These are phyloP conservation scores for Apocynum venetum DNA, from an alignment of 257 asterid genomes.

Conservation along the genomic window DNA sequence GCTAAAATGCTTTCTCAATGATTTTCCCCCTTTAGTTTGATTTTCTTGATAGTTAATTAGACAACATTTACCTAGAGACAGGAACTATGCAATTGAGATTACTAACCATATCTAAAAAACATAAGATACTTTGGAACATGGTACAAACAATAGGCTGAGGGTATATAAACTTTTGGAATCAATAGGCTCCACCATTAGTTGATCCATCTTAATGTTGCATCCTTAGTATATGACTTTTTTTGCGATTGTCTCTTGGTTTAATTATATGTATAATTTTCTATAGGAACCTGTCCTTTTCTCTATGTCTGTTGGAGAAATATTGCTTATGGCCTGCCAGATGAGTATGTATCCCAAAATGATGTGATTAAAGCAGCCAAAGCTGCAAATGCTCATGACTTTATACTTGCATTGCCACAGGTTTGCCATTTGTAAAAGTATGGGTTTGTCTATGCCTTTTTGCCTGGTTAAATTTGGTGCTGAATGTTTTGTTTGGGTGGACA, in stretches of 20 bases:
- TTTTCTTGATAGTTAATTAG: not conserved
- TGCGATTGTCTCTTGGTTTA: constrained; percentile 11
- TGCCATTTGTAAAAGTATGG: constrained; percentile 19
- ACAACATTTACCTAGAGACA: not conserved
- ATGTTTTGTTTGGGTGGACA: constrained; percentile 21
- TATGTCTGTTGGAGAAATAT: constrained; percentile 91
- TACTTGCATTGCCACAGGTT: constrained; percentile 90
- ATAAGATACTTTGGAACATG: not conserved
- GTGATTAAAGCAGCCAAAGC: constrained; percentile 96
- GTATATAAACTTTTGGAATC: not conserved
- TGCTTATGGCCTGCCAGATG: constrained; percentile 96
- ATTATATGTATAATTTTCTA: constrained; percentile 23
- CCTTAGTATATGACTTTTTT: not conserved
- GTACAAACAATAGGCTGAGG: not conserved
- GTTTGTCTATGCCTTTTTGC: constrained; percentile 11
- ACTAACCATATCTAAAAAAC: not conserved
- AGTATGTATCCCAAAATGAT: constrained; percentile 77
- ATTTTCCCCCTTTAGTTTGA: not conserved
- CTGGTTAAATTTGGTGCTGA: constrained; percentile 16
- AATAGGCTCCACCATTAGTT: not conserved
- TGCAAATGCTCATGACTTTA: constrained; percentile 96
- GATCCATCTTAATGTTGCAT: not conserved
- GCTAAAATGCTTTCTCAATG: not conserved
- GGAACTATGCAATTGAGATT: too few species aligned
- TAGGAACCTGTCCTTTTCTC: constrained; percentile 97